Evolutionary conservation across 805 yeast species (phyloP).

Genomic region (Kodamaea leandrae): DNA sequence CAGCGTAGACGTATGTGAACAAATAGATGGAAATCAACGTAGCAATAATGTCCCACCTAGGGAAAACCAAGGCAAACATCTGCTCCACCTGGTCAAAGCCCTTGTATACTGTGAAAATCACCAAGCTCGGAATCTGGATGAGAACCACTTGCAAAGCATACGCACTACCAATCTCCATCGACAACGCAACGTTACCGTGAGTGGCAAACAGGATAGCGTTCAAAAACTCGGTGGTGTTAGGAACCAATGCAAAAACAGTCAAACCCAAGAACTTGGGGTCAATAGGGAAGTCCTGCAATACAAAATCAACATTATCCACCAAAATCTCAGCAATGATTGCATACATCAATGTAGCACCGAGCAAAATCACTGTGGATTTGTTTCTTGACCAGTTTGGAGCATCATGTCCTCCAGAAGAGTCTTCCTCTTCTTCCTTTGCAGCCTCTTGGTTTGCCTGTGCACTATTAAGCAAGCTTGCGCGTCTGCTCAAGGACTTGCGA

Average conservation of each 20-base stretch:
- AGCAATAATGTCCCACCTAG: conserved; percentile 92
- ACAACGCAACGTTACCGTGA: conserved; percentile 91
- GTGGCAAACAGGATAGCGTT: conserved; percentile 97
- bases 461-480: conserved; percentile 2
- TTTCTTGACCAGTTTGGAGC: conserved; percentile 95
- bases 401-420: conserved; percentile 73
- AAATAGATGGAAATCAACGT: conserved; percentile 80
- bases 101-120: conserved; percentile 61
- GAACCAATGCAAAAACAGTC: conserved; percentile 93
- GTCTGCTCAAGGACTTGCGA: conserved; percentile 3
- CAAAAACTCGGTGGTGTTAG: conserved; percentile 93
- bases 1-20: conserved; percentile 92
- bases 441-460: background rate
- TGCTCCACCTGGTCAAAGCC: conserved; percentile 39
- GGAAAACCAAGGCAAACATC: conserved; percentile 82
- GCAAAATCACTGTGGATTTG: conserved; percentile 77
- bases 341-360: conserved; percentile 81
- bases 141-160: conserved; percentile 94
- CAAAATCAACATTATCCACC: conserved; percentile 90
- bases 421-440: conserved; percentile 24
- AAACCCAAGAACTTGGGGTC: conserved; percentile 89
- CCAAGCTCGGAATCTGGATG: conserved; percentile 88
- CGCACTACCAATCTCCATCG: conserved; percentile 98
- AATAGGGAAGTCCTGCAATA: conserved; percentile 72
- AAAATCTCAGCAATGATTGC: conserved; percentile 93